phyloP scores from a whole-genome alignment of 768 basidiomycete genomes.

The Rhodotorula sphaerocarpa region DNA sequence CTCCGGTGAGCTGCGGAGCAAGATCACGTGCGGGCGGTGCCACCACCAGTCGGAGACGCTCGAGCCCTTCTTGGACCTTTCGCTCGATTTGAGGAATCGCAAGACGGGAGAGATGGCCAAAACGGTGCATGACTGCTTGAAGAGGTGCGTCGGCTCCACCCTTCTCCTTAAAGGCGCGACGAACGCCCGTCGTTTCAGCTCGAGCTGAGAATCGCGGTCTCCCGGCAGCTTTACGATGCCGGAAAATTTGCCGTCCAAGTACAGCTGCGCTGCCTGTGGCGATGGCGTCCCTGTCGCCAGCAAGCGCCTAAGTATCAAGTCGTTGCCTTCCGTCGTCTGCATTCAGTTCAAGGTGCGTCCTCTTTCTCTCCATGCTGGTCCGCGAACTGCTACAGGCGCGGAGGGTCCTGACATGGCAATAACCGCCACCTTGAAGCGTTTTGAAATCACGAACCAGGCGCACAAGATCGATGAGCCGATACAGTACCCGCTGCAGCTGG shows the following conservation, averaged over 20 bases:
- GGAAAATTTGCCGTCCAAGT: conserved; percentile 73
- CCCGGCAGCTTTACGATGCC: conserved; percentile 74
- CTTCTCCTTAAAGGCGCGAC: no score
- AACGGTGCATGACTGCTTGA: conserved; percentile 66
- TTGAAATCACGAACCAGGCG: conserved; percentile 62
- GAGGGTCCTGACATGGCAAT: background rate
- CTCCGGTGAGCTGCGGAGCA: conserved; percentile 74
- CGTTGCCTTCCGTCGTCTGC: conserved; percentile 77
- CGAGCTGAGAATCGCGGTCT: no score
- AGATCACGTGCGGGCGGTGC: conserved; percentile 81
- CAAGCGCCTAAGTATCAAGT: conserved; percentile 74
- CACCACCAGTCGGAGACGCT: conserved; percentile 65
- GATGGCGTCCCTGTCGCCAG: conserved; percentile 65
- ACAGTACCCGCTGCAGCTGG: conserved; percentile 69
- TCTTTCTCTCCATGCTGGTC: background rate
- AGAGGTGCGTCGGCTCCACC: conserved; percentile 50
- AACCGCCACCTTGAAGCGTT: conserved; percentile 54
- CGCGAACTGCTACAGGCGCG: background rate
- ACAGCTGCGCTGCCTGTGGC: conserved; percentile 72
- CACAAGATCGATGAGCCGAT: conserved; percentile 78
- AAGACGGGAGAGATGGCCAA: conserved; percentile 45
- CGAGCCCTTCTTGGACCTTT: conserved; percentile 86
- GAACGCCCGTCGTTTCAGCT: no score
- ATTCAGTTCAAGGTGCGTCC: conserved; percentile 81
- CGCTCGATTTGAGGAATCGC: conserved; percentile 57